A percentile compares a stretch with the other conserved stretches of the same genome.
These are phyloP conservation scores for Hymenoscyphus linearis DNA, from an alignment of 2,329 filamentous ascomycete genomes.

Conservation along the genomic window DNA sequence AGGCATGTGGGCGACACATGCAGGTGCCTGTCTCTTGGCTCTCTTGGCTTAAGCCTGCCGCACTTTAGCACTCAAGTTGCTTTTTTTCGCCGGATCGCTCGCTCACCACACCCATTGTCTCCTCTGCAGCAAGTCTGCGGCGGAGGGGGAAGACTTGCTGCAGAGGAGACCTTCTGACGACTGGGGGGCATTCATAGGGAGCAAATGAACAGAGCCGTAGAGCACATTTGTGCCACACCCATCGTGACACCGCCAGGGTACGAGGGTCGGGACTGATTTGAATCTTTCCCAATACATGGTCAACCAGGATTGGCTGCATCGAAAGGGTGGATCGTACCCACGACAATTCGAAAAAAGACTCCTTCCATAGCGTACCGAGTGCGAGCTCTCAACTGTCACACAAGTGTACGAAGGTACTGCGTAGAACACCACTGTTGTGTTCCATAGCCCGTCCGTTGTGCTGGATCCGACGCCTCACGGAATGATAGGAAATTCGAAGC, in stretches of 20 bases:
- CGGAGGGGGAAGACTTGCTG: not conserved
- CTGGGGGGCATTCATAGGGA: not conserved
- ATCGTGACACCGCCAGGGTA: not conserved
- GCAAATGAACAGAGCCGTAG: not conserved
- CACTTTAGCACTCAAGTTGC: not conserved
- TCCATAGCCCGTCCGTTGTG: not conserved
- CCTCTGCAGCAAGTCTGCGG: not conserved
- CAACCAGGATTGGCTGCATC: not conserved
- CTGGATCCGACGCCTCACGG: not conserved
- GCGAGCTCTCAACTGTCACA: not conserved
- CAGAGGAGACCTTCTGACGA: not conserved
- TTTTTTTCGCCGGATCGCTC: constrained; percentile 1
- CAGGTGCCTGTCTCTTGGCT: not conserved
- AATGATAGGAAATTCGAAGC: not conserved
- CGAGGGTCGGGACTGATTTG: not conserved
- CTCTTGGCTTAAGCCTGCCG: not conserved
- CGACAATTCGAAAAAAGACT: not conserved
- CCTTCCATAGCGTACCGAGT: not conserved
- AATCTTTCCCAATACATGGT: not conserved
- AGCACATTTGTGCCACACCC: not conserved
- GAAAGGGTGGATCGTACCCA: not conserved
- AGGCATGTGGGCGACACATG: not conserved
- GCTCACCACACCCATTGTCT: not conserved
- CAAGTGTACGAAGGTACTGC: not conserved
- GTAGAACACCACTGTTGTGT: not conserved